Evolutionary conservation across 768 basidiomycete genomes (phyloP).

Genomic region (Xanthoconium purpureum): DNA sequence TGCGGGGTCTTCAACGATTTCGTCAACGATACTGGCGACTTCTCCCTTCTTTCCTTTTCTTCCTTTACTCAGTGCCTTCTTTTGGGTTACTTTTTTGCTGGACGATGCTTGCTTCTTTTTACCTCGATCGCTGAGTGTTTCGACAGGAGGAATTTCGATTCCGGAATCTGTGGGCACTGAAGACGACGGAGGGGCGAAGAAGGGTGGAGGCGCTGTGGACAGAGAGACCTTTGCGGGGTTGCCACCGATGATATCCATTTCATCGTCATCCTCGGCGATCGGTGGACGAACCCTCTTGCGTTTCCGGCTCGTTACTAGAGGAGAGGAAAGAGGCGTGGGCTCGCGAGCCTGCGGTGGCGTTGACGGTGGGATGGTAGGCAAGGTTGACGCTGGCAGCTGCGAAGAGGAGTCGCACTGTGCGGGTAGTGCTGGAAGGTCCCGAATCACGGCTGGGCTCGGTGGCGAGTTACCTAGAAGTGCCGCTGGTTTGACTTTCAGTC

Average conservation of each 20-base stretch:
- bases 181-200: slow-evolving; percentile 48
- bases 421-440: slow-evolving; percentile 32
- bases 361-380: slow-evolving; percentile 25
- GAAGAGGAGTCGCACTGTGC: slow-evolving; percentile 23
- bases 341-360: slow-evolving; percentile 23
- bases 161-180: slow-evolving; percentile 26
- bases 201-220: slow-evolving; percentile 38
- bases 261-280: slow-evolving; percentile 10
- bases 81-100: slow-evolving; percentile 23
- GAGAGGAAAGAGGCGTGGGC: slow-evolving; percentile 25
- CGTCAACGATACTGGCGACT: slow-evolving; percentile 2
- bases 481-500: slow-evolving; percentile 14
- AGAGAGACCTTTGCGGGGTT: background rate
- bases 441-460: slow-evolving; percentile 6
- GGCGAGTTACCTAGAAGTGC: slow-evolving; percentile 19
- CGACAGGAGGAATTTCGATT: slow-evolving; percentile 23
- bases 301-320: slow-evolving; percentile 20
- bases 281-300: slow-evolving; percentile 23
- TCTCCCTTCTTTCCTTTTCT: slow-evolving; percentile 32
- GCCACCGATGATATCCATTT: slow-evolving; percentile 12
- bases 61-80: slow-evolving; percentile 19
- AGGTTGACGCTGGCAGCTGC: slow-evolving; percentile 36
- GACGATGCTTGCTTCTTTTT: slow-evolving; percentile 11
- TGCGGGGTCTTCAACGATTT: slow-evolving; percentile 4
- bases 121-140: slow-evolving; percentile 1